Evolutionary conservation across 805 yeast species (phyloP).

Genomic region (Wickerhamomyces hampshirensis): DNA sequence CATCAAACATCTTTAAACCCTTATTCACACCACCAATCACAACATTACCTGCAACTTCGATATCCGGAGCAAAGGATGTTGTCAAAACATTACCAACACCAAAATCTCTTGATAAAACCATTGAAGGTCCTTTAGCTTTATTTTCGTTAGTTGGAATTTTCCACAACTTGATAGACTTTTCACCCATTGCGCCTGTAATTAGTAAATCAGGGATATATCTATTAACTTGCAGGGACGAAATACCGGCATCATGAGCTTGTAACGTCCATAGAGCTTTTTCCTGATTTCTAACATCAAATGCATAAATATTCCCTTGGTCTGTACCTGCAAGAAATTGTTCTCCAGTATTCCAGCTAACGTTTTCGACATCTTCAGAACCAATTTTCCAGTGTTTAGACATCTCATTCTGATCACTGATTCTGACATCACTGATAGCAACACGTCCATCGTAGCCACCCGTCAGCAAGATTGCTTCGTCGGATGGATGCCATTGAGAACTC

Average conservation of each 20-base stretch:
- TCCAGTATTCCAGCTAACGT: slow-evolving; percentile 64
- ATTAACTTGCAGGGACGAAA: slow-evolving; percentile 75
- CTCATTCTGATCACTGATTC: slow-evolving; percentile 56
- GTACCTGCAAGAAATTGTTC: slow-evolving; percentile 77
- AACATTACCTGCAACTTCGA: slow-evolving; percentile 79
- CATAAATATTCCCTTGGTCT: slow-evolving; percentile 83
- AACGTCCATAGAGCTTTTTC: slow-evolving; percentile 83
- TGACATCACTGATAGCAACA: slow-evolving; percentile 78
- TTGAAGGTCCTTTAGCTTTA: slow-evolving; percentile 56
- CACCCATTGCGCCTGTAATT: slow-evolving; percentile 89
- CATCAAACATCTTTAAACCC: slow-evolving; percentile 89
- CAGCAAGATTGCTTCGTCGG: slow-evolving; percentile 62
- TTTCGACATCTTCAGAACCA: slow-evolving; percentile 80
- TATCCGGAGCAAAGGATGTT: slow-evolving; percentile 78
- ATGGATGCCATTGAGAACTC: slow-evolving; percentile 78
- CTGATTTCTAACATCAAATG: slow-evolving; percentile 75
- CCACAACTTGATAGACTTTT: slow-evolving; percentile 85
- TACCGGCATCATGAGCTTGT: slow-evolving; percentile 95
- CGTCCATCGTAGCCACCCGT: slow-evolving; percentile 94
- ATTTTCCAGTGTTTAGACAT: slow-evolving; percentile 65
- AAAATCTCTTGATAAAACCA: slow-evolving; percentile 87
- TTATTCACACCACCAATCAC: slow-evolving; percentile 85
- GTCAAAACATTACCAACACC: slow-evolving; percentile 91
- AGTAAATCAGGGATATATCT: slow-evolving; percentile 63
- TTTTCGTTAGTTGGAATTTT: slow-evolving; percentile 43